phyloP scores from a whole-genome alignment of 1,284 basidiomycete genomes.

The Cutaneotrichosporon mucoides region DNA sequence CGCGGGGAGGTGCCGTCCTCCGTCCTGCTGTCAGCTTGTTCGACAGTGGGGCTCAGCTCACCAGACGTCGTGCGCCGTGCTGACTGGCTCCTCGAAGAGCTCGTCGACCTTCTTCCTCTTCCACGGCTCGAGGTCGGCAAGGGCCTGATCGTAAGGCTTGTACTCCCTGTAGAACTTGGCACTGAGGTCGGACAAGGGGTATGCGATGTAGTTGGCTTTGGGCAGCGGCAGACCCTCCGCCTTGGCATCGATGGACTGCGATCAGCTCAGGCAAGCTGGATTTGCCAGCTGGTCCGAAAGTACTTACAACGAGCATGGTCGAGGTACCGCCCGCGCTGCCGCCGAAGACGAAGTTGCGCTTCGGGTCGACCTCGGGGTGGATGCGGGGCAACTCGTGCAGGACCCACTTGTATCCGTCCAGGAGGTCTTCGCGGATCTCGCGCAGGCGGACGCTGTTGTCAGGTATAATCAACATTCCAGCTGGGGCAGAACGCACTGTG shows the following conservation, averaged over 20 bases:
- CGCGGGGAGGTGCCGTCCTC: background rate
- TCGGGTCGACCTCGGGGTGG: background rate
- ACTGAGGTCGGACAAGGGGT: slow-evolving; percentile 2
- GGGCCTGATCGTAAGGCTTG: background rate
- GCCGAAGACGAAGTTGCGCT: slow-evolving; percentile 1
- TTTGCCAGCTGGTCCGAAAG: too few relatives aligned
- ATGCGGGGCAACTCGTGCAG: background rate
- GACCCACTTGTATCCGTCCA: slow-evolving; percentile 7
- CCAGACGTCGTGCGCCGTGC: background rate
- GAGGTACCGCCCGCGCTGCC: slow-evolving; percentile 2
- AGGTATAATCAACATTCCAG: background rate
- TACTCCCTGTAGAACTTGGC: background rate
- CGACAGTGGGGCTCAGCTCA: background rate
- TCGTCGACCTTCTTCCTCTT: background rate
- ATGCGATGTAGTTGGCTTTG: background rate
- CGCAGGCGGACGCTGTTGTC: background rate
- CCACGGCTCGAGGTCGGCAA: background rate
- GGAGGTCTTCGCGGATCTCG: slow-evolving; percentile 2
- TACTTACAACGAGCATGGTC: background rate
- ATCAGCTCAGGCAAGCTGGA: background rate
- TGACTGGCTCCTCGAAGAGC: slow-evolving; percentile 2
- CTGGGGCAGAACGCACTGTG: background rate
- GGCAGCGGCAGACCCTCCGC: slow-evolving; percentile 1
- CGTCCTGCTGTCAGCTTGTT: background rate
- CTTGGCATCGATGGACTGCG: background rate